Evolutionary conservation across 2,329 filamentous ascomycete species (phyloP).

Genomic region (Leptoxyphium fumago): DNA sequence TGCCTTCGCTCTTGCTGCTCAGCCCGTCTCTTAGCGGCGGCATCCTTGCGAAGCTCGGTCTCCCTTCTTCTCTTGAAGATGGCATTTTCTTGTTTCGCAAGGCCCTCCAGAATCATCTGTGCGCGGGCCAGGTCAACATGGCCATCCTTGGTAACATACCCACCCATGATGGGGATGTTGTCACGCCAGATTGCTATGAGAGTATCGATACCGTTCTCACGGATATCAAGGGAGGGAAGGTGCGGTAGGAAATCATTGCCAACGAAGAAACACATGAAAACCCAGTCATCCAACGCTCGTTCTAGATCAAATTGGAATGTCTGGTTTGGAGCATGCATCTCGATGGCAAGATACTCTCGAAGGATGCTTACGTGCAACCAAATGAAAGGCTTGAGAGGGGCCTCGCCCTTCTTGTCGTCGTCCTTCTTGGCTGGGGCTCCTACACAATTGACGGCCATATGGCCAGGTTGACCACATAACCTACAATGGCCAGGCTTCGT

Average conservation of each 20-base stretch:
- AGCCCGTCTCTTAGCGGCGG: conserved; percentile 63
- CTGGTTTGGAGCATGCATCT: conserved; percentile 69
- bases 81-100: conserved; percentile 83
- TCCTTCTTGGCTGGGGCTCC: conserved; percentile 65
- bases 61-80: conserved; percentile 86
- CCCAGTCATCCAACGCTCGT: conserved; percentile 90
- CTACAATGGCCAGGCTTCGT: conserved; percentile 69
- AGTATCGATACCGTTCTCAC: conserved; percentile 93
- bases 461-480: conserved; percentile 82
- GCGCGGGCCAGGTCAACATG: conserved; percentile 75
- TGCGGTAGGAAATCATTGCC: conserved; percentile 97
- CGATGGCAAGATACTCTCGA: conserved; percentile 81
- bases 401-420: conserved; percentile 62
- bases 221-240: conserved; percentile 90
- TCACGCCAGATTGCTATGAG: conserved; percentile 95
- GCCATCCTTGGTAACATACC: conserved; percentile 91
- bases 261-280: conserved; percentile 98
- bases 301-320: conserved; percentile 87
- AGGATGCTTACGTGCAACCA: conserved; percentile 91
- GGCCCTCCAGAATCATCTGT: conserved; percentile 72
- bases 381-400: conserved; percentile 83
- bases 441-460: conserved; percentile 73
- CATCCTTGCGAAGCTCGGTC: conserved; percentile 68
- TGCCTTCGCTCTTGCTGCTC: conserved; percentile 47
- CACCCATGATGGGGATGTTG: conserved; percentile 79